Evolutionary conservation across 2,329 filamentous ascomycete genomes (phyloP), one percentile per base, ranked within the genome.

Genomic region (Ophiocordyceps camponoti-floridani): DNA sequence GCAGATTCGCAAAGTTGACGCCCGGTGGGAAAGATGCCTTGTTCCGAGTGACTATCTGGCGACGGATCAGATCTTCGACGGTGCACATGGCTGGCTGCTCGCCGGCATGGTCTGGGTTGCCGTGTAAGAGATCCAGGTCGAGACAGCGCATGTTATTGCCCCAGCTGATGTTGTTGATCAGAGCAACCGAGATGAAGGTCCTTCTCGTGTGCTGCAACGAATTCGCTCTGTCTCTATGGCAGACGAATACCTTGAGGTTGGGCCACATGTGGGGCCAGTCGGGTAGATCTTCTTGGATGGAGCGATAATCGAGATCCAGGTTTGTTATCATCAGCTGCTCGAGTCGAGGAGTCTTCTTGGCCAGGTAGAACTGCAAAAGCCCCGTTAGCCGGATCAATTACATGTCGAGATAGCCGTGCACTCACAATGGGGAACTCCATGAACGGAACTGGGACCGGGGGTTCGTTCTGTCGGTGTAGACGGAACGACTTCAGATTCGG

Each of bases 251-350:
- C 43, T 56, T 56, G 31, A 65, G 53, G 11, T 53, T 47, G 16
- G 46, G 45, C 60, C 60, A 64, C 13, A 56, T 37, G 6, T 43
- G 40, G 28, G 54, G 45, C 43, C 55, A 51, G 18, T 46, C 40
- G 3, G 52, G 44, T 30, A 43, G 26, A 48, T 47, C 53, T 30
- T 43, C 33, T 42, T 26, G 14, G 9, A 43, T 28, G 2, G 23
- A 37, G n/a, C 43, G 31, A 10, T 44, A n/a, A 23, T 47, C 48
- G 10, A 59, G 47, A 8, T 53, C 50, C 2, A 57, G 49, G 9
- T 56, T 55, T 19, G 51, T 51, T 30, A 62, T 46, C 49, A 52
- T 57, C 3, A 63, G 48, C 42, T 63, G 59, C 43, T 62, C 53
- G 12, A 62, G 38, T 1, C 47, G 49, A 11, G 56, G 59, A n/a